Percentiles rank a stretch among this genome's conserved stretches.
Conservation (phyloP, 768 basidiomycete species). For the Pilatotrama ljubarskyi region DNA sequence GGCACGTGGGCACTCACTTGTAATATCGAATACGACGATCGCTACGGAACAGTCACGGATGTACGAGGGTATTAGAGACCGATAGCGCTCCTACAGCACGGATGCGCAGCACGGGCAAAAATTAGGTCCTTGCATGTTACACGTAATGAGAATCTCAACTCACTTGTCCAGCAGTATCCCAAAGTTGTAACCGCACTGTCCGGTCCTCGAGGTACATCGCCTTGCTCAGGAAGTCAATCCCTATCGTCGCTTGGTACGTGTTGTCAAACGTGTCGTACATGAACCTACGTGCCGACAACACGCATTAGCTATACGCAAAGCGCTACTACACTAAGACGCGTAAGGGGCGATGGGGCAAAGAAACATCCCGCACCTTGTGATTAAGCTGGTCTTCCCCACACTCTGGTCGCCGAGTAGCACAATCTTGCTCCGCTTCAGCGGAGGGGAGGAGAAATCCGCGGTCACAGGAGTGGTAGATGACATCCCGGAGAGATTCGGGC, state of each 20-base stretch:
- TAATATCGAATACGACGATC: conserved; percentile 98
- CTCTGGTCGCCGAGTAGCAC: conserved; percentile 96
- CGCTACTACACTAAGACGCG: background rate
- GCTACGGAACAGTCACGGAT: conserved; percentile 99
- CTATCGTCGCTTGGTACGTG: conserved; percentile 96
- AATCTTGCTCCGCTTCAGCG: conserved; percentile 94
- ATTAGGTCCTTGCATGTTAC: background rate
- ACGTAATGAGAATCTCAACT: conserved; percentile 20
- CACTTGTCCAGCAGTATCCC: conserved; percentile 98
- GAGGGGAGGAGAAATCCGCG: conserved; percentile 83
- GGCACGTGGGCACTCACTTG: conserved; percentile 62
- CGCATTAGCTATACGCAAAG: background rate
- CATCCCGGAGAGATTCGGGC: conserved; percentile 30
- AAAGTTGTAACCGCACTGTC: conserved; percentile 94
- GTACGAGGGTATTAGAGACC: conserved; percentile 96
- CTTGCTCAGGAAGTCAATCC: conserved; percentile 99
- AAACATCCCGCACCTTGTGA: conserved; percentile 70
- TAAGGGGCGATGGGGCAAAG: background rate
- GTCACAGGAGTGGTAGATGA: conserved; percentile 64
- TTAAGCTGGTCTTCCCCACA: conserved; percentile 98
- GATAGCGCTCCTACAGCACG: conserved; percentile 80
- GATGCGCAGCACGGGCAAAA: background rate
- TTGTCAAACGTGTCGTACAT: conserved; percentile 99
- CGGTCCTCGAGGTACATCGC: conserved; percentile 99
- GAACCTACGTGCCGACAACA: conserved; percentile 50